phyloP scores from a whole-genome alignment of 2,329 filamentous ascomycete genomes.

The Amauroascus verrucosus region DNA sequence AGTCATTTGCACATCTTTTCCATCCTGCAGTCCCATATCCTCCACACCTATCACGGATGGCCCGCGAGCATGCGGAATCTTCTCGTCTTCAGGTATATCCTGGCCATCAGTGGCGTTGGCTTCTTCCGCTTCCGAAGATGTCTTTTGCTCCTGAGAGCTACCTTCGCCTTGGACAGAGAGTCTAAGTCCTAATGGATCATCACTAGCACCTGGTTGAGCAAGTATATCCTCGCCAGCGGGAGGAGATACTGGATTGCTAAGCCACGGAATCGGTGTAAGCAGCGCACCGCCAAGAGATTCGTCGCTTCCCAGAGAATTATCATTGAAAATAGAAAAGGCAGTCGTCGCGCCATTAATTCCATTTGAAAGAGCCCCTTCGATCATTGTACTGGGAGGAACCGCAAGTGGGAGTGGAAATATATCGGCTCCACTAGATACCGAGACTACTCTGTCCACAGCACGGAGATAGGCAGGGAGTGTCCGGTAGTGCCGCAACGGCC shows the following conservation, averaged over 20 bases:
- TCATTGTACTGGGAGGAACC: constrained; percentile 43
- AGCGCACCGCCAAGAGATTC: constrained; percentile 83
- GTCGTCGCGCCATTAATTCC: constrained; percentile 40
- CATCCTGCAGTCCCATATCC: constrained; percentile 68
- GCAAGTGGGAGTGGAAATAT: constrained; percentile 64
- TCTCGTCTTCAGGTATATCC: constrained; percentile 42
- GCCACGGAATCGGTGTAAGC: constrained; percentile 89
- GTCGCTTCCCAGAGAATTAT: constrained; percentile 58
- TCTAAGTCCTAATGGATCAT: background rate
- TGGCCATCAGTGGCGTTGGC: constrained; percentile 20
- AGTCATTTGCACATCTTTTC: constrained; percentile 37
- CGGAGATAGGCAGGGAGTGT: constrained; percentile 76
- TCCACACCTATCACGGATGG: constrained; percentile 75
- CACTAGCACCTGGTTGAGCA: constrained; percentile 16
- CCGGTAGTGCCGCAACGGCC: constrained; percentile 68
- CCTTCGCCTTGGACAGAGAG: constrained; percentile 35
- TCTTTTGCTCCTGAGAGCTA: constrained; percentile 18
- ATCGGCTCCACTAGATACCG: constrained; percentile 71
- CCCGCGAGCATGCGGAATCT: constrained; percentile 66
- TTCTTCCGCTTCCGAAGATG: constrained; percentile 18
- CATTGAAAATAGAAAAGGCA: constrained; percentile 29
- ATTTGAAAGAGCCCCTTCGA: constrained; percentile 38
- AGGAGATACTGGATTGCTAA: constrained; percentile 36
- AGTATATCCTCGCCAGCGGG: constrained; percentile 19
- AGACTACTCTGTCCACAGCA: constrained; percentile 80